Evolutionary conservation across 257 asterid genomes (phyloP).

Genomic region (Solanum piurae): DNA sequence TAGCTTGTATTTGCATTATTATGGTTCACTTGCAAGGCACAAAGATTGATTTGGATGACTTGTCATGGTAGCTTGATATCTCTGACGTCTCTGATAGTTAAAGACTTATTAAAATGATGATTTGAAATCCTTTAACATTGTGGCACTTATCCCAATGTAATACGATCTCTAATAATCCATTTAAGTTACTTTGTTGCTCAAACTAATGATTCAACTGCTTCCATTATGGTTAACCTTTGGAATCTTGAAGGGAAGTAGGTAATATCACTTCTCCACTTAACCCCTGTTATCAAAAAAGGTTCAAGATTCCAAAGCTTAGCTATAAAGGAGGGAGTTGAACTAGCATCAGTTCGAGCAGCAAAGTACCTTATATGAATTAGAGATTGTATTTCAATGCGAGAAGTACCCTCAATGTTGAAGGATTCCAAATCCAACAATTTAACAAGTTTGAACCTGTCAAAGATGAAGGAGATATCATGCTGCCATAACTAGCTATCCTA

Average conservation of each 20-base stretch:
- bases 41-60: background rate
- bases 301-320: background rate
- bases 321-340: background rate
- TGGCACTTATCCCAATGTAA: background rate
- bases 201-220: background rate
- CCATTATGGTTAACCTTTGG: background rate
- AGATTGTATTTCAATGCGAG: background rate
- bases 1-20: background rate
- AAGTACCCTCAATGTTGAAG: background rate
- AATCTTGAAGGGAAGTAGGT: background rate
- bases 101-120: background rate
- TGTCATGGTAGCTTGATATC: background rate
- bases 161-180: background rate
- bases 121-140: background rate
- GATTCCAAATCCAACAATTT: background rate
- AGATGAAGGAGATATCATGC: background rate
- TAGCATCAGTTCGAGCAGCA: background rate
- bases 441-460: background rate
- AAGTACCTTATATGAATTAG: background rate
- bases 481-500: background rate
- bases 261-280: background rate
- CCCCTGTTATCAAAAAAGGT: background rate
- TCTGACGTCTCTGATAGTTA: background rate
- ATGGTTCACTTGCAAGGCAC: background rate
- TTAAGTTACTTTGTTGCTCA: background rate